Evolutionary conservation across 257 asterid species (phyloP).

Genomic region (Lantana camara): DNA sequence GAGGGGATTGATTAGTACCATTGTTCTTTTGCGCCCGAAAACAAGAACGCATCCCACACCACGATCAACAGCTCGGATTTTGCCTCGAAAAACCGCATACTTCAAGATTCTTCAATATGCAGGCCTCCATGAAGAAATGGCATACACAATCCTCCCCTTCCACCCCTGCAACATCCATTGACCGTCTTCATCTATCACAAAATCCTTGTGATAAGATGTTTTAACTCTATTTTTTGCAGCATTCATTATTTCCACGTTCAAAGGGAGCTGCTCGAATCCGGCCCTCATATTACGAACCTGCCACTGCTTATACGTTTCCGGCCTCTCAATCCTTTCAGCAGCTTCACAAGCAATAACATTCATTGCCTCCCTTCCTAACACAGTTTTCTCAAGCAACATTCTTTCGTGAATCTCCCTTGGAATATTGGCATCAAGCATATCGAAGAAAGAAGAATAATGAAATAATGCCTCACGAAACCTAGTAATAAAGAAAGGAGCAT

Average conservation of each 20-base stretch:
- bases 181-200: slow-evolving; percentile 50
- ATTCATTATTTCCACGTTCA: slow-evolving; percentile 33
- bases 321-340: slow-evolving; percentile 50
- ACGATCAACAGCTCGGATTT: slow-evolving; percentile 7
- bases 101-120: slow-evolving; percentile 12
- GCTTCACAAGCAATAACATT: slow-evolving; percentile 57
- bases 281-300: slow-evolving; percentile 38
- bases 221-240: slow-evolving; percentile 33
- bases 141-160: slow-evolving; percentile 50
- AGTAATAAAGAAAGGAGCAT: slow-evolving; percentile 37
- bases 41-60: neutral
- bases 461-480: slow-evolving; percentile 41
- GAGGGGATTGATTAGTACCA: slow-evolving; percentile 20
- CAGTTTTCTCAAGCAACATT: slow-evolving; percentile 30
- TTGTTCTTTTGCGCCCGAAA: neutral
- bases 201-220: slow-evolving; percentile 42
- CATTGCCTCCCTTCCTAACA: slow-evolving; percentile 41
- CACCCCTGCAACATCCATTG: slow-evolving; percentile 59
- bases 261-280: slow-evolving; percentile 37
- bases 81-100: neutral
- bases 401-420: slow-evolving; percentile 37
- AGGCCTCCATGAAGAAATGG: slow-evolving; percentile 45
- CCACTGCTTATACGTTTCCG: slow-evolving; percentile 63
- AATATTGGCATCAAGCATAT: slow-evolving; percentile 34
- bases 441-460: slow-evolving; percentile 38